These are phyloP conservation scores for Drosera capensis DNA, from an alignment of 148 eudicot species.

Conservation along the genomic window DNA sequence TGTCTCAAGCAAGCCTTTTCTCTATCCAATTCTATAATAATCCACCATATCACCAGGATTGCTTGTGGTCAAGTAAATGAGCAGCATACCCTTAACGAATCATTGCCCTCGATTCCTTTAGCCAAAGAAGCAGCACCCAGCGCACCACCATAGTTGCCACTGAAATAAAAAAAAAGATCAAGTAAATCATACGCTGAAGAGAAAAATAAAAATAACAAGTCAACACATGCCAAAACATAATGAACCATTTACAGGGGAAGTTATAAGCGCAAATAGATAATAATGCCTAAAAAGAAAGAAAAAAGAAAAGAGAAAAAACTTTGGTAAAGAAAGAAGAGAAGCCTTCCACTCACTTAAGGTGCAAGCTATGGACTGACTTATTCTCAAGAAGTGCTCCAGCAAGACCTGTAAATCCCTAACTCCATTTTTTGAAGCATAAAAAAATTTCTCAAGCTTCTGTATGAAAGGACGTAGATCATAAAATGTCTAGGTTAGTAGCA, in stretches of 20 bases:
- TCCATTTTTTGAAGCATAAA: conserved; percentile 32
- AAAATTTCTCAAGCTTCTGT: conserved; percentile 17
- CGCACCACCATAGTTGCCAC: conserved; percentile 94
- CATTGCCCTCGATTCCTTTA: conserved; percentile 82
- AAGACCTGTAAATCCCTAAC: conserved; percentile 96
- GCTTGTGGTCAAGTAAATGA: conserved; percentile 1
- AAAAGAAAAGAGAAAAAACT: neutral
- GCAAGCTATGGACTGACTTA: conserved; percentile 33
- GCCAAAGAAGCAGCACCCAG: conserved; percentile 80
- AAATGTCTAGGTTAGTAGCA: conserved; percentile 19
- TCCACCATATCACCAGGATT: no score
- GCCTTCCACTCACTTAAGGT: conserved; percentile 61
- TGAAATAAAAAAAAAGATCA: conserved; percentile 13
- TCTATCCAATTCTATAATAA: neutral
- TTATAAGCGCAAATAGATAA: no score
- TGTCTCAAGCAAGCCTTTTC: no score
- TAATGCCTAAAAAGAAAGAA: neutral
- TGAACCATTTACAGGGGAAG: no score
- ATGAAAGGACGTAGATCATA: conserved; percentile 7
- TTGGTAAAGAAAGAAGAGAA: conserved; percentile 7
- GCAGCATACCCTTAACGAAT: conserved; percentile 61
- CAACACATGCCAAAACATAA: no score
- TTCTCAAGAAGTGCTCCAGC: conserved; percentile 87
- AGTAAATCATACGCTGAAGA: neutral
- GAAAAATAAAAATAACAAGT: conserved; percentile 1